Evolutionary conservation across 768 basidiomycete species (phyloP).

Genomic region (Hericium erinaceus): DNA sequence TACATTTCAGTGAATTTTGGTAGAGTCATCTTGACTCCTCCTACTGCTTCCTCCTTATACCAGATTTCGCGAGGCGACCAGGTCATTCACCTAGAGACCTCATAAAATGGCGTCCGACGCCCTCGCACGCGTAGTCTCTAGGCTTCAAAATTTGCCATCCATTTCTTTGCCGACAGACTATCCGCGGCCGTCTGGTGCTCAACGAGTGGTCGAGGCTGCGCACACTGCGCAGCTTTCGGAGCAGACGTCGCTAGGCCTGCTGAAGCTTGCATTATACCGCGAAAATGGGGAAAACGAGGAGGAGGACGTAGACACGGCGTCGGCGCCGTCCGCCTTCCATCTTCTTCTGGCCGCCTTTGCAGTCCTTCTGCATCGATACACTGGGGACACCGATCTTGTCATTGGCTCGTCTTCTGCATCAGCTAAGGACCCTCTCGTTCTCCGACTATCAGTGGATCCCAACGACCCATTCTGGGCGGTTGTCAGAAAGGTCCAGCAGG

Average conservation of each 20-base stretch:
- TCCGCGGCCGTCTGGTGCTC: slow-evolving; percentile 65
- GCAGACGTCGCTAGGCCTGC: slow-evolving; percentile 65
- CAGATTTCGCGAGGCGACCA: too few relatives aligned
- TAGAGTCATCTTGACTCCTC: background rate
- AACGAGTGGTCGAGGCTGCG: slow-evolving; percentile 79
- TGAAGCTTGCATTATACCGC: slow-evolving; percentile 72
- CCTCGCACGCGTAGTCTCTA: slow-evolving; percentile 46
- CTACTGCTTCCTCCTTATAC: background rate
- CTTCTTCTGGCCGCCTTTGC: slow-evolving; percentile 87
- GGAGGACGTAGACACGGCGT: slow-evolving; percentile 35
- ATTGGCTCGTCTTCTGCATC: slow-evolving; percentile 81
- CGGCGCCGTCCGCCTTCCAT: slow-evolving; percentile 77
- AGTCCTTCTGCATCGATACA: slow-evolving; percentile 87
- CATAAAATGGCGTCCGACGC: slow-evolving; percentile 1
- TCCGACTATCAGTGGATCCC: slow-evolving; percentile 77
- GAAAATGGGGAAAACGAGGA: slow-evolving; percentile 44
- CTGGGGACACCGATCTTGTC: slow-evolving; percentile 89
- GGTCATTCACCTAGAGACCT: background rate
- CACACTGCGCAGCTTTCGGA: slow-evolving; percentile 64
- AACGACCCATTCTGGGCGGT: slow-evolving; percentile 85
- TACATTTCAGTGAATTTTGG: too few relatives aligned
- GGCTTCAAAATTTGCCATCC: slow-evolving; percentile 76
- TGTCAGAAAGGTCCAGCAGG: slow-evolving; percentile 74
- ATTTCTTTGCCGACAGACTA: slow-evolving; percentile 95
- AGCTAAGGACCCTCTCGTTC: slow-evolving; percentile 69